Evolutionary conservation across 1,284 basidiomycete species (phyloP), one percentile per base, ranked within the genome.

Genomic region (Schizophyllum amplum): DNA sequence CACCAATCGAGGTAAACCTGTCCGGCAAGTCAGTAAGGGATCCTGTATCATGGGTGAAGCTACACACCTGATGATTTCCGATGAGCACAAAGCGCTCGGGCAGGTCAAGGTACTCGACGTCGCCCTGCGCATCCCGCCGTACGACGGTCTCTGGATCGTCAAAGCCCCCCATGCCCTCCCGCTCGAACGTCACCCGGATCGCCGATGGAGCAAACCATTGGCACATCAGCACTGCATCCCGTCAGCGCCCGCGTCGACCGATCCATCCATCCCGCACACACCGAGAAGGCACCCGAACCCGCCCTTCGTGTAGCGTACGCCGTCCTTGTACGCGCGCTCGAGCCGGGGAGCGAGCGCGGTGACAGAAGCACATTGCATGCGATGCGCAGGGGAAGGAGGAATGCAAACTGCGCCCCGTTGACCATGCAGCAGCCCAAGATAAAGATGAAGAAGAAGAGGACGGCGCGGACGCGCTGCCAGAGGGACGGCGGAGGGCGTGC

Each of bases 1-100:
- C 90, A 92, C 90, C 90, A 92, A 73, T 97, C 94, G 4, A 85
- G 81, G 68, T 97, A 95, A 23, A 91, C 80, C 89, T 96, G 64
- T 48, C 15, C 48, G 55, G 51, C 49, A 21, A 55, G 51, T 47
- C 50, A 59, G 52, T 22, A 22, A n/a, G 47, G 25, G 49, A 52
- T 55, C 9, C 52, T 47, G 17, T 6, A 60, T n/a, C 25, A 51
- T 26, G 21, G 47, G 42, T 50, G 56, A 55, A 57, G 48, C 51
- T 51, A 49, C 33, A 63, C 61, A 89, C 88, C 75, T 91, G 87
- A 67, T 94, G 90, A 68, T 94, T 94, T 4, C 85, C 81, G 65
- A 90, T 87, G 61, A 92, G 71, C 48, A 94, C 86, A 52, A 87
- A 80, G 67, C 90, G 85, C 59, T 81, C 80, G 0, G 92, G 92